Percentiles rank a stretch among this genome's conserved stretches.
Evolutionary conservation across 768 basidiomycete species (phyloP).

Genomic region (Cantharellus cinnabarinus): DNA sequence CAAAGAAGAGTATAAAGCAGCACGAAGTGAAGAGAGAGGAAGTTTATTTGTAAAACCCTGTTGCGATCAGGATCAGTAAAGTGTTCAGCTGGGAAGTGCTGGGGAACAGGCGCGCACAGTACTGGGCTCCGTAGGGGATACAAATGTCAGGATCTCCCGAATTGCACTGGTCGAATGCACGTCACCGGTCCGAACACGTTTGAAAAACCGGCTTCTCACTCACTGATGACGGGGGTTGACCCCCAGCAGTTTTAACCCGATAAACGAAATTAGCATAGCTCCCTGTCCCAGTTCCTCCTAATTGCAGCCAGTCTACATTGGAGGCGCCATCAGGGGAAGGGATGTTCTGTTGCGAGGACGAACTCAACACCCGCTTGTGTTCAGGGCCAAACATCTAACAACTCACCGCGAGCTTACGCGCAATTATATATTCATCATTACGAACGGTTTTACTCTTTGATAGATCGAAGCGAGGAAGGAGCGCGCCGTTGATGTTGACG

Average conservation of each 20-base stretch:
- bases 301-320: conserved; percentile 33
- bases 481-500: conserved; percentile 22
- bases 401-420: conserved; percentile 19
- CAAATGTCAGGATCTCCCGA: conserved; percentile 1
- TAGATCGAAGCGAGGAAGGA: conserved; percentile 37
- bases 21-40: neutral
- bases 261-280: conserved; percentile 14
- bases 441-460: conserved; percentile 22
- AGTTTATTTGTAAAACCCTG: neutral
- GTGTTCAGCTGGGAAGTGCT: neutral
- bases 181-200: neutral
- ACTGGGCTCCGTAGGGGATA: conserved; percentile 6
- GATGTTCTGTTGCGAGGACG: conserved; percentile 12
- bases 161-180: conserved; percentile 1
- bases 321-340: conserved; percentile 21
- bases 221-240: conserved; percentile 17
- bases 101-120: conserved; percentile 2
- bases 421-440: conserved; percentile 28
- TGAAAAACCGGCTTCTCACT: neutral
- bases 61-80: neutral
- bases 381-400: neutral
- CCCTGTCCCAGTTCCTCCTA: conserved; percentile 13
- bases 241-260: conserved; percentile 16
- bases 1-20: neutral
- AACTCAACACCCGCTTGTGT: neutral